Conservation (phyloP, 768 basidiomycete genomes). For the Sistotremastrum niveocremeum region DNA sequence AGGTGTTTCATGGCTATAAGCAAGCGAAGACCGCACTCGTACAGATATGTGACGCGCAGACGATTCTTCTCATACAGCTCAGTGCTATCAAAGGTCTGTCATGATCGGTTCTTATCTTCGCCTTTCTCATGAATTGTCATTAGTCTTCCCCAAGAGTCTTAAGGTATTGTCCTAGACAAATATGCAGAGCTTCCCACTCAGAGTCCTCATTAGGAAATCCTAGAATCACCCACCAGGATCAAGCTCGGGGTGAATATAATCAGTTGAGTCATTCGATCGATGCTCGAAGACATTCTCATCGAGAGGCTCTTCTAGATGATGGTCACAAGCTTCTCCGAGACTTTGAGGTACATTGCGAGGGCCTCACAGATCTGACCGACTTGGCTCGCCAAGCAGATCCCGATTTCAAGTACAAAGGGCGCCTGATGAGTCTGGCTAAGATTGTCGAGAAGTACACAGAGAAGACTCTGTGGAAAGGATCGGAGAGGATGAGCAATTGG, state of each 20-base stretch:
- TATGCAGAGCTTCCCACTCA: neutral
- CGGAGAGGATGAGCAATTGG: conserved; percentile 36
- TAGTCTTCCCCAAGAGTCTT: conserved; percentile 32
- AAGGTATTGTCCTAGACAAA: conserved; percentile 15
- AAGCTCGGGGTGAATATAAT: conserved; percentile 38
- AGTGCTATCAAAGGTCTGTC: conserved; percentile 31
- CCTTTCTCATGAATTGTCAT: neutral
- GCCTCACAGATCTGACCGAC: conserved; percentile 32
- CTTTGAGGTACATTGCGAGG: conserved; percentile 27
- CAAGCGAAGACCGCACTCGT: conserved; percentile 29
- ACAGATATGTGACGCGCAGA: conserved; percentile 29
- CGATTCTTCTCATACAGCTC: conserved; percentile 34
- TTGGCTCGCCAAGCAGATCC: conserved; percentile 28
- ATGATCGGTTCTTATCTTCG: neutral
- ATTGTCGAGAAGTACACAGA: conserved; percentile 30
- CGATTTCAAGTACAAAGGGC: conserved; percentile 13
- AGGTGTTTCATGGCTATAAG: conserved; percentile 20
- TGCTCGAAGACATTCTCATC: neutral
- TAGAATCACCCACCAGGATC: conserved; percentile 25
- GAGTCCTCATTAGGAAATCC: conserved; percentile 23
- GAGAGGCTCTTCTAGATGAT: conserved; percentile 21
- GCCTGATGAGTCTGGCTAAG: conserved; percentile 28
- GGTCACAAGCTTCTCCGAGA: conserved; percentile 35
- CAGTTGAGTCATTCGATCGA: conserved; percentile 18
- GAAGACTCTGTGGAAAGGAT: conserved; percentile 28